Conservation (phyloP, 2,329 filamentous ascomycete species). For the Ophiostoma triangulosporum region DNA sequence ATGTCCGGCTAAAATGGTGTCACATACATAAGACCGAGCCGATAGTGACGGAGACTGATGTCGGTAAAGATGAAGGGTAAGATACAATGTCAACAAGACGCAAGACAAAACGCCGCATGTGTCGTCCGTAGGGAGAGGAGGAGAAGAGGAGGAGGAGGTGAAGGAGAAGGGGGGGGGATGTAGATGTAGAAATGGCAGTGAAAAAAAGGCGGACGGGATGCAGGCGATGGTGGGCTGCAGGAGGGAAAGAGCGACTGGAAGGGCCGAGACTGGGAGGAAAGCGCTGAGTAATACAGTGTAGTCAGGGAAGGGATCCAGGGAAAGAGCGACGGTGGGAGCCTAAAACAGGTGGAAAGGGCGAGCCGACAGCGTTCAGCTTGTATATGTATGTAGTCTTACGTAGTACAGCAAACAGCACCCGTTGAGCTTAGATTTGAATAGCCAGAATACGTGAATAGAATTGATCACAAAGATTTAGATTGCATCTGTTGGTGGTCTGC, state of each 20-base stretch:
- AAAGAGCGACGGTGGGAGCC: neutral
- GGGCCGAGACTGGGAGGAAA: constrained; percentile 1
- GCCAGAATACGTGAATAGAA: too few species aligned
- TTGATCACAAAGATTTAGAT: too few species aligned
- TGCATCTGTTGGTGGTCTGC: neutral
- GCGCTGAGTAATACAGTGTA: neutral
- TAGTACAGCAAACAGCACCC: too few species aligned
- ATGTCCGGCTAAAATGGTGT: neutral
- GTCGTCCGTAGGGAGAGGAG: neutral
- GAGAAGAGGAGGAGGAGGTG: constrained; percentile 1
- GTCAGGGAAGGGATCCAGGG: too few species aligned
- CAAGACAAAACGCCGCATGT: neutral
- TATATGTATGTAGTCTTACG: too few species aligned
- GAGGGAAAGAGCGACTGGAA: constrained; percentile 3
- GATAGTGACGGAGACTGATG: neutral
- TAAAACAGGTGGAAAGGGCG: neutral
- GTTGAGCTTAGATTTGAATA: too few species aligned
- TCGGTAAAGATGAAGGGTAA: neutral
- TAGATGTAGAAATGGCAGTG: neutral
- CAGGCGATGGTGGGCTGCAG: constrained; percentile 3
- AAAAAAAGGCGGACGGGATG: constrained; percentile 6
- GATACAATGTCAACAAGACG: neutral
- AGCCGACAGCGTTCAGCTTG: neutral
- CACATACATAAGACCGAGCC: neutral
- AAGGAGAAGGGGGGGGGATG: neutral